Conservation (phyloP, 2,329 filamentous ascomycete species). For the Scedosporium boydii region DNA sequence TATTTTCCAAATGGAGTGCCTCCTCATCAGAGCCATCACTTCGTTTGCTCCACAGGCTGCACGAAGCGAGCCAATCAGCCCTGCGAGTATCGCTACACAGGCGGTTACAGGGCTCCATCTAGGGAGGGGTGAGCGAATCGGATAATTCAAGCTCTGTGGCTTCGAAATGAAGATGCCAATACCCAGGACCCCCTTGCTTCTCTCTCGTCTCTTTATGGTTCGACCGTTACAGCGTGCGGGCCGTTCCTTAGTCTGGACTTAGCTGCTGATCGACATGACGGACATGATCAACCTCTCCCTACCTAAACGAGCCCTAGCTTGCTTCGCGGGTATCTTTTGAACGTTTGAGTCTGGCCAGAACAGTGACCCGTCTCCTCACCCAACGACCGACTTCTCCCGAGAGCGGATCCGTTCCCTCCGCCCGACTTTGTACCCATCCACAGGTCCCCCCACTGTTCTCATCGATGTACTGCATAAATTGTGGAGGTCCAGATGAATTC, state of each 20-base stretch:
- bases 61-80: not conserved
- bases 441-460: too few species aligned
- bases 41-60: not conserved
- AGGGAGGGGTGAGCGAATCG: not conserved
- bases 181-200: not conserved
- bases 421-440: not conserved
- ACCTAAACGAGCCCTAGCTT: too few species aligned
- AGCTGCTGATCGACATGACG: too few species aligned
- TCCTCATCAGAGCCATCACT: not conserved
- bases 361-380: too few species aligned
- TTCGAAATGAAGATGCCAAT: not conserved
- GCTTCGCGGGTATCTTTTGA: too few species aligned
- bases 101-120: not conserved
- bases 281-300: too few species aligned
- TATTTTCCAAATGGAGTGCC: constrained; percentile 13
- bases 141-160: not conserved
- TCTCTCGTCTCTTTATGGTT: not conserved
- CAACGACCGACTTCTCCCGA: not conserved
- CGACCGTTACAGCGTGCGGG: not conserved
- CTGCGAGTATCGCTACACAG: not conserved
- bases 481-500: too few species aligned
- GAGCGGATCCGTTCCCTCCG: not conserved
- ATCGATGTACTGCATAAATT: too few species aligned
- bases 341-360: too few species aligned
- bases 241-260: too few species aligned